Percentiles rank a stretch among this genome's conserved stretches.
These are phyloP conservation scores for Podaxis mareebaensis DNA, from an alignment of 768 basidiomycete species.

Conservation along the genomic window DNA sequence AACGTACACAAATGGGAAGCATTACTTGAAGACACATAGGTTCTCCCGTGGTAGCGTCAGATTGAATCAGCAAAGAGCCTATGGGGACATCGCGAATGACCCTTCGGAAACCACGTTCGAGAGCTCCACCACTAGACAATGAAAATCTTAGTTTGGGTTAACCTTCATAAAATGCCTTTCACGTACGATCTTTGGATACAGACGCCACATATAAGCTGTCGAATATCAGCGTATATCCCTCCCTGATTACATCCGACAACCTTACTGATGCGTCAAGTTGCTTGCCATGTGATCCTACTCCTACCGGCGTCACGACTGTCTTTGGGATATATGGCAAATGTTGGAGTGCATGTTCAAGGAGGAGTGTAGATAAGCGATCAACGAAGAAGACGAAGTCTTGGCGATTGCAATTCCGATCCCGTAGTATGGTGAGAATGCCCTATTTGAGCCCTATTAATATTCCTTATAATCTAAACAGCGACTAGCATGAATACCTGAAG, in stretches of 20 bases:
- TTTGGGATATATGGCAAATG: slow-evolving; percentile 71
- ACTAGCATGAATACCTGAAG: slow-evolving; percentile 53
- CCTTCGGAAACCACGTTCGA: slow-evolving; percentile 88
- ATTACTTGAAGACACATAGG: slow-evolving; percentile 81
- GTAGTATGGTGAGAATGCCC: slow-evolving; percentile 89
- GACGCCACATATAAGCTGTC: slow-evolving; percentile 80
- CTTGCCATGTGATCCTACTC: slow-evolving; percentile 56
- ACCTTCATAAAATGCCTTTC: not conserved
- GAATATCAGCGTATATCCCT: not conserved
- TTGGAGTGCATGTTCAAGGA: slow-evolving; percentile 84
- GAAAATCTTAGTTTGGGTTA: not conserved
- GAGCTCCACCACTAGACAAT: slow-evolving; percentile 71
- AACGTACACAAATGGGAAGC: slow-evolving; percentile 75
- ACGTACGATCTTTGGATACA: slow-evolving; percentile 86
- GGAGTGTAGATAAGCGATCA: slow-evolving; percentile 80
- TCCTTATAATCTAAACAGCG: not conserved
- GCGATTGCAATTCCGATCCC: slow-evolving; percentile 65
- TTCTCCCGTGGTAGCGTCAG: slow-evolving; percentile 82
- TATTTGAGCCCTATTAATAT: slow-evolving; percentile 27
- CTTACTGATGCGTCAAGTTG: slow-evolving; percentile 60
- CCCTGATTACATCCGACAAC: not conserved
- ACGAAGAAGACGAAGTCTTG: slow-evolving; percentile 94
- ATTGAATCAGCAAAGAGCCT: slow-evolving; percentile 90
- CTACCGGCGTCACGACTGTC: slow-evolving; percentile 69
- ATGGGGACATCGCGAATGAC: slow-evolving; percentile 85